Conservation (phyloP, 2,329 filamentous ascomycete genomes). For the Apiospora marii region DNA sequence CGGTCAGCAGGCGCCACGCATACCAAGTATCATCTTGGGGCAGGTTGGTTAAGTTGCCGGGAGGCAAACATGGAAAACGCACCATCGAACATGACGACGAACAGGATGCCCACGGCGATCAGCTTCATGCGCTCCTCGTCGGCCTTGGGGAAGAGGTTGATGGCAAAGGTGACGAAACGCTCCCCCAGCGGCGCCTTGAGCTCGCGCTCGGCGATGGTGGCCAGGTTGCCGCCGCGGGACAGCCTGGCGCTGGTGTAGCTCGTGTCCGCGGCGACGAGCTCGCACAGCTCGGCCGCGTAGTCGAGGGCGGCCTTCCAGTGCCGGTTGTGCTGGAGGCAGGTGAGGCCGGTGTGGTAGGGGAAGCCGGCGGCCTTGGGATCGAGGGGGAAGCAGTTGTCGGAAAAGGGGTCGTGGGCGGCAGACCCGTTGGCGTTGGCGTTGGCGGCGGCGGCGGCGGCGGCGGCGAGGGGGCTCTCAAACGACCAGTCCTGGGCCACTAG, state of each 20-base stretch:
- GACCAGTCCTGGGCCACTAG: constrained; percentile 13
- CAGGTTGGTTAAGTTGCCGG: not conserved
- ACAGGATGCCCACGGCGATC: constrained; percentile 15
- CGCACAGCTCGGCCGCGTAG: constrained; percentile 1
- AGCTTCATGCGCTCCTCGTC: constrained; percentile 22
- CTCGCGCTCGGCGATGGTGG: constrained; percentile 10
- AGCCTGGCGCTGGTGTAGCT: constrained; percentile 9
- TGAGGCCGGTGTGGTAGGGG: constrained; percentile 10
- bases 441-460: too few species aligned
- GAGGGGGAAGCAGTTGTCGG: not conserved
- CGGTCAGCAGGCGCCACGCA: too few species aligned
- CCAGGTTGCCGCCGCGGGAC: constrained; percentile 7
- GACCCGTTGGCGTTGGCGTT: too few species aligned
- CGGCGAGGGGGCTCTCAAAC: not conserved
- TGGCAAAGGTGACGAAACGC: constrained; percentile 18
- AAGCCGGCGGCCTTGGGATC: constrained; percentile 3
- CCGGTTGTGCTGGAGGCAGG: not conserved
- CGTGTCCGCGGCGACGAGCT: not conserved
- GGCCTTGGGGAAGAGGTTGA: constrained; percentile 17
- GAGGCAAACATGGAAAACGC: not conserved
- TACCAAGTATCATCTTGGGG: too few species aligned
- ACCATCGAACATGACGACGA: constrained; percentile 21
- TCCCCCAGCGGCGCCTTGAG: not conserved
- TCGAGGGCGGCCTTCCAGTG: constrained; percentile 10
- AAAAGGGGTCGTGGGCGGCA: not conserved